Evolutionary conservation across 257 asterid species (phyloP).

Genomic region (Solanum tacnaense): DNA sequence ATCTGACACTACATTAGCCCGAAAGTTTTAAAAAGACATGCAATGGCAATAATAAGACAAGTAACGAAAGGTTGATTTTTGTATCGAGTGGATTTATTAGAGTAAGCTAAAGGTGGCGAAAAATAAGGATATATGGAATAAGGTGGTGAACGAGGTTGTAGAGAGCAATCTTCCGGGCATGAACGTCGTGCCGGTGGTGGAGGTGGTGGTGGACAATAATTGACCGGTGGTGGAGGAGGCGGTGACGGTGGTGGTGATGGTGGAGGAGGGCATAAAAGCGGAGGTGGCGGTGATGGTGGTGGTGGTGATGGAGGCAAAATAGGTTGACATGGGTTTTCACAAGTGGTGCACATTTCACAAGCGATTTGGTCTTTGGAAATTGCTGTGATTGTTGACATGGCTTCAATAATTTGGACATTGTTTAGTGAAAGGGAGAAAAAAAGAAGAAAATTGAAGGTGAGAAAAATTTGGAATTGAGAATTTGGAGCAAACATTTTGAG

Average conservation of each 20-base stretch:
- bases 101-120: constrained; percentile 14
- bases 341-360: constrained; percentile 58
- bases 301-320: constrained; percentile 46
- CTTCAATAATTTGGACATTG: neutral
- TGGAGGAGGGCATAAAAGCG: neutral
- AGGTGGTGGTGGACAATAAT: constrained; percentile 32
- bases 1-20: neutral
- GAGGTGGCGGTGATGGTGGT: constrained; percentile 1
- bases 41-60: neutral
- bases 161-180: constrained; percentile 29
- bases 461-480: neutral
- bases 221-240: neutral
- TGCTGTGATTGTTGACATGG: constrained; percentile 39
- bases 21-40: neutral
- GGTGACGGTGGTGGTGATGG: constrained; percentile 3
- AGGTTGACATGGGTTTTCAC: constrained; percentile 76
- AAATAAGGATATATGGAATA: constrained; percentile 9
- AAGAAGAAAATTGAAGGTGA: constrained; percentile 7
- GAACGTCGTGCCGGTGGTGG: constrained; percentile 25
- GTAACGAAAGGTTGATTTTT: constrained; percentile 4
- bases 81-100: constrained; percentile 15
- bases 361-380: constrained; percentile 39
- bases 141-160: constrained; percentile 38
- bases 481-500: constrained; percentile 23
- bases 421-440: constrained; percentile 1